Base-by-base conservation (phyloP, 495 filamentous ascomycete genomes). In the Astrothelium subdiscretum region DNA sequence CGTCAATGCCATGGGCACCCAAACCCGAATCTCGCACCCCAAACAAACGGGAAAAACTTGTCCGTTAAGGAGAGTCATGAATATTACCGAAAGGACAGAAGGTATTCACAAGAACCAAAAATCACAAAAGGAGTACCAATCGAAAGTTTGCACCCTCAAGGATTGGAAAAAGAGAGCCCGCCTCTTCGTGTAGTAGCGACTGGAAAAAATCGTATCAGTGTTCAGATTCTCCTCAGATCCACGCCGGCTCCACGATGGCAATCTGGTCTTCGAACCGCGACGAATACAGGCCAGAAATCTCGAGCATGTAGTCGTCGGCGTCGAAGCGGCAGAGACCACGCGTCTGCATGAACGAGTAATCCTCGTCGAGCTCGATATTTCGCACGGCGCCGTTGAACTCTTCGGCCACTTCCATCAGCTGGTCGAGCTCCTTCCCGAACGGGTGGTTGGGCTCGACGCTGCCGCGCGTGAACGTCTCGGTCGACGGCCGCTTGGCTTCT, bases 321-420 rank as follows among this genome's bases (percentile, higher is more conserved):
- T 79, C 78, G 71, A 92, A 91, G 69, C 86, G 89, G 69, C 77
- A 78, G 4, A 97, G 77, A 13, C 90, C 91, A 57, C 80, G 82
- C 31, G 78, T 76, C 48, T 89, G 84, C 51, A 88, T 78, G 62
- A 70, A 64, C 11, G 66, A 58, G n/a, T 83, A 71, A 58, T 86
- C 83, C 57, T 84, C 71, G 58, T 81, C 79, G 59, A 81, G 76
- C 69, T 82, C 79, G 60, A 79, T 68, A 44, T 71, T 68, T 57
- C 63, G 66, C 24, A 69, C 67, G 0, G 73, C 71, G 1, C 76
- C 79, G 18, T 88, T 87, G 62, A 89, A 90, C 70, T 96, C 91
- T 74, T 97, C 94, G 0, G 87, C 92, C 12, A 97, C 81, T 74
- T 91, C 88, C 54, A 85, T 80, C 3, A 90, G 81, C 69, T 90